Conservation (phyloP, 1,284 basidiomycete species). For the Fistulinella cinereoalba region DNA sequence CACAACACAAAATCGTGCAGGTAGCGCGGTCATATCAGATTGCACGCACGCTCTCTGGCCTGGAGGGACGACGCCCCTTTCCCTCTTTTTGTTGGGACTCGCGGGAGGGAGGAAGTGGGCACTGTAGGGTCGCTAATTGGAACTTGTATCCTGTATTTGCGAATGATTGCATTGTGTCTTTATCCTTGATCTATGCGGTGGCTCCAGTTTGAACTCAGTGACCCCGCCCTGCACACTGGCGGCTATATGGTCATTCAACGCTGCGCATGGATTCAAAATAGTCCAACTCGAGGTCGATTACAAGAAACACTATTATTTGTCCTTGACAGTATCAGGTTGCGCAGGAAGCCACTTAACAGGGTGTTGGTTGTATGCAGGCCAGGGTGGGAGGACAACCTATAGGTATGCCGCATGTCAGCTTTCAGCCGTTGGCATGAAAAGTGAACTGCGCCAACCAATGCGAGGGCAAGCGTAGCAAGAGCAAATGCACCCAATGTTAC, state of each 20-base stretch:
- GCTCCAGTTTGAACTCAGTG: too few relatives aligned
- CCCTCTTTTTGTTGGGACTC: conserved; percentile 25
- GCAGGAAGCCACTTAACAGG: conserved; percentile 62
- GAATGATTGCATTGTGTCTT: conserved; percentile 16
- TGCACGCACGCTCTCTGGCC: conserved; percentile 29
- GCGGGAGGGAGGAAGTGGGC: conserved; percentile 15
- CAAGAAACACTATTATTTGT: conserved; percentile 13
- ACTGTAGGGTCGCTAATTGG: conserved; percentile 24
- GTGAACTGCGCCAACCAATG: conserved; percentile 40
- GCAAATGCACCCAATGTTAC: conserved; percentile 57
- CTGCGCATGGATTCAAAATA: background rate
- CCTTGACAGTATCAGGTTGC: conserved; percentile 26
- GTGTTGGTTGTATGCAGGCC: conserved; percentile 63
- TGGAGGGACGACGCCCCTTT: conserved; percentile 19
- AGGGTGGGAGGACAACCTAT: conserved; percentile 65
- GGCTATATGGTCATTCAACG: too few relatives aligned
- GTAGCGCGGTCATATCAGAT: conserved; percentile 13
- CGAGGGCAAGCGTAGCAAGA: conserved; percentile 43
- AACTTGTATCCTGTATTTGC: conserved; percentile 22
- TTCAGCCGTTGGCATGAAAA: conserved; percentile 1
- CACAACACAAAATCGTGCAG: conserved; percentile 11
- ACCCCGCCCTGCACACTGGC: too few relatives aligned
- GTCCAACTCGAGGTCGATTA: background rate
- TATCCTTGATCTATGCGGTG: too few relatives aligned
- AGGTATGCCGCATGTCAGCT: too few relatives aligned